Evolutionary conservation across 1,284 basidiomycete species (phyloP), one percentile per base, ranked within the genome.

Genomic region (Ganoderma multipileum): DNA sequence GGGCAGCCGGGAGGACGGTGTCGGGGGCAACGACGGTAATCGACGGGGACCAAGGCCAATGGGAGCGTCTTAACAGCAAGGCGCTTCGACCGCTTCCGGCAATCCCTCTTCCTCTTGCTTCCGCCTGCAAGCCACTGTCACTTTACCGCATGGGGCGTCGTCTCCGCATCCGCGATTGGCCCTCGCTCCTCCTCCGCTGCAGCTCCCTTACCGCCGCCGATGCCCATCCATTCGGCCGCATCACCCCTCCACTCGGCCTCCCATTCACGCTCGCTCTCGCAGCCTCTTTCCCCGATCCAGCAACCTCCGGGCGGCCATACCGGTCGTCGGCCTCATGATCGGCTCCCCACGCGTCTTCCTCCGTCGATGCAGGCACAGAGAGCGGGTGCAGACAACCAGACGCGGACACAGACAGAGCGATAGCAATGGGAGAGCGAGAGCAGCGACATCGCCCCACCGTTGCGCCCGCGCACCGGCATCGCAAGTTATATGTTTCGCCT

Each of bases 81-180:
- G 71, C 68, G 68, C 61, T 66, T 72, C 47, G 28, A 38, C 47
- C 62, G 47, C 39, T 63, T 62, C 44, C 52, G 65, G 67, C 54
- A 65, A 44, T 41, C 60, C 54, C 38, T 33, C 61, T 68, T 50
- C 68, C 61, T 59, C 38, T 67, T 59, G 58, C 64, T 66, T 63
- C 23, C 65, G 50, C 50, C 63, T 71, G 68, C 70, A 69, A 72
- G 71, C 68, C 71, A 52, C 71, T 66, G 71, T 68, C 71, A 72
- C 44, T 60, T 54, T 33, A 44, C 68, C 68, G 61, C 71, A 72
- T 66, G 63, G 28, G 9, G 42, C 62, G 30, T 61, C 67, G 39
- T 50, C 52, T 57, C 50, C 42, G 20, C 63, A 23, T 41, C 39
- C 47, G 58, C 52, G 39, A 39, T 67, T 68, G 30, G 65, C 52